Conservation (phyloP, 495 filamentous ascomycete species). For the Cercophora scortea region DNA sequence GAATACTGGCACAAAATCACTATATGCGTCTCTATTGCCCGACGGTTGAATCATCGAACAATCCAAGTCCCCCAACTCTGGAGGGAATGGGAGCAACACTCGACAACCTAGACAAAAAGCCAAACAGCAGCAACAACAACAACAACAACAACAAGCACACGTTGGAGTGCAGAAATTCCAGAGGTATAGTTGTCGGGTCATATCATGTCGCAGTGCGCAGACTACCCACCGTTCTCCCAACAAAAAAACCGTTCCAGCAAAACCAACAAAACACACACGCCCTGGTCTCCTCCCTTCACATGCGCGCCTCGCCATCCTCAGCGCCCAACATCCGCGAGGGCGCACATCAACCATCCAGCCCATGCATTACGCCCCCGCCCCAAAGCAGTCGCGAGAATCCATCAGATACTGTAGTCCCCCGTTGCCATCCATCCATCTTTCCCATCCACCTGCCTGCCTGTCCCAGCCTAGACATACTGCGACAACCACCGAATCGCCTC, state of each 20-base stretch:
- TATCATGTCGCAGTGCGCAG: conserved; percentile 21
- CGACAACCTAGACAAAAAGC: too few relatives aligned
- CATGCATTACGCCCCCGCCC: neutral
- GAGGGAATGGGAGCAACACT: too few relatives aligned
- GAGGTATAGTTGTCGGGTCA: conserved; percentile 21
- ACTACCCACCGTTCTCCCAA: conserved; percentile 7
- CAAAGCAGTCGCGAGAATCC: neutral
- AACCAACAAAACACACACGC: neutral
- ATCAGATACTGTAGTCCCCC: too few relatives aligned
- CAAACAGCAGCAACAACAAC: too few relatives aligned
- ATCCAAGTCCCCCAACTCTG: too few relatives aligned
- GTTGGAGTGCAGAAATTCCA: conserved; percentile 2
- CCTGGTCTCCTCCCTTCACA: too few relatives aligned
- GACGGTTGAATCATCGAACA: too few relatives aligned
- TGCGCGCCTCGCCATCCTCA: too few relatives aligned
- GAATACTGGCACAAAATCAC: too few relatives aligned
- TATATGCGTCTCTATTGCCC: too few relatives aligned
- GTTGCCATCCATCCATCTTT: neutral
- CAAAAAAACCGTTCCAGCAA: neutral
- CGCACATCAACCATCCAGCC: neutral
- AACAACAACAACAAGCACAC: too few relatives aligned
- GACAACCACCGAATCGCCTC: conserved; percentile 75
- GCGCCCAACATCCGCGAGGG: too few relatives aligned
- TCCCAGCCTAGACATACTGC: conserved; percentile 57
- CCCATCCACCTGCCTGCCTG: neutral